Base-by-base conservation (phyloP, 257 asterid genomes). In the Paulownia fortunei region DNA sequence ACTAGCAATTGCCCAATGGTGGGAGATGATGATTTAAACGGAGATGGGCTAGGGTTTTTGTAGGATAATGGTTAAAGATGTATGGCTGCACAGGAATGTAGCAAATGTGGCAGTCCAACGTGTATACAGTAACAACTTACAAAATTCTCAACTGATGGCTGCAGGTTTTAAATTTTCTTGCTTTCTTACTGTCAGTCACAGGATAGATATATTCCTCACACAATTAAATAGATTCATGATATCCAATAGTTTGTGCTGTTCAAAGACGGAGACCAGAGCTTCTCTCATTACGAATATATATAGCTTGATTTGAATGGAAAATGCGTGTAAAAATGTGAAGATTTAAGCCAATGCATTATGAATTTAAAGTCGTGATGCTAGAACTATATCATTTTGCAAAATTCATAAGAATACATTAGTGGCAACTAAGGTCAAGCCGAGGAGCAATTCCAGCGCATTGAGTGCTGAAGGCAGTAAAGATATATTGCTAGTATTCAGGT, bases 41-140 rank as follows among this genome's bases (percentile, higher is more conserved):
- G 76, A 21, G 84, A 86, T 55, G 86, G 69, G 32, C 76, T 82
- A 4, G 89, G 85, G 72, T 88, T 88, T 83, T 81, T 86, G 39
- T 81, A 86, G 88, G 70, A 51, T 49, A 3, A 15, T n/a, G 0
- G 46, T 21, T 3, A 72, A 39, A 52, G 49, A 47, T 26, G 37
- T 13, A 24, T 44, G 16, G 23, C 12, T 46, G 23, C 21, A 8
- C 56, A 19, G 24, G 51, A 74, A 61, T 18, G 72, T 19, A 5
- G 7, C 46, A 26, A 42, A 70, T 70, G 59, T 71, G 77, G 72
- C 47, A 12, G 32, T 36, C 55, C 74, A 34, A 42, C 30, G 1
- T 24, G 69, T 11, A 61, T 46, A 73, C 62, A 4, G 39, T 13
- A 10, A 18, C 27, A 73, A n/a, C 49, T 59, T 26, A 0, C 49